phyloP scores from a whole-genome alignment of 73 alveolate species.

The Paramecium tetraurelia region DNA sequence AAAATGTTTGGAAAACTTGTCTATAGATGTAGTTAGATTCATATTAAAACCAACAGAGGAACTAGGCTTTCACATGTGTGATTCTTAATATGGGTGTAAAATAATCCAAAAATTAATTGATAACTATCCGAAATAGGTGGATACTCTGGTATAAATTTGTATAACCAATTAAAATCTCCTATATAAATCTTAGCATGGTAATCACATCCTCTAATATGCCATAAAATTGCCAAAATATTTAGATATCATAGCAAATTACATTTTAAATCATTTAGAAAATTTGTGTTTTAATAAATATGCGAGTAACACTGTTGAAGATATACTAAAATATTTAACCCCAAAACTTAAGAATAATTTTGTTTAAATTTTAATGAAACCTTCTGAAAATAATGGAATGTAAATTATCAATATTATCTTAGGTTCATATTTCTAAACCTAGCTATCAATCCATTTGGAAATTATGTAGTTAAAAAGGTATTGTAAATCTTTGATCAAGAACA shows the following conservation, averaged over 20 bases:
- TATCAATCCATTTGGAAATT: slow-evolving; percentile 4
- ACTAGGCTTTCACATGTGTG: background rate
- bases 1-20: background rate
- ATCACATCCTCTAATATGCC: background rate
- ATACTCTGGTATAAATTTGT: background rate
- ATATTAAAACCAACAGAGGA: background rate
- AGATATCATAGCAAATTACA: background rate
- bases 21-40: background rate
- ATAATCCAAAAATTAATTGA: background rate
- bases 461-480: background rate
- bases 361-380: background rate
- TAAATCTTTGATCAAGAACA: background rate
- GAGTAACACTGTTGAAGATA: slow-evolving; percentile 26
- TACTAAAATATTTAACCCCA: background rate
- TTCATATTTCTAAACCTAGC: background rate
- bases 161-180: background rate
- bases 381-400: background rate
- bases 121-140: background rate
- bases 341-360: background rate
- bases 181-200: background rate
- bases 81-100: slow-evolving; percentile 17
- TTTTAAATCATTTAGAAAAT: background rate
- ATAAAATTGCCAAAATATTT: background rate
- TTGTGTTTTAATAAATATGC: slow-evolving; percentile 25
- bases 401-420: background rate